A percentile compares a stretch with the other conserved stretches of the same genome.
phyloP scores from a whole-genome alignment of 257 asterid species.

The Ajuga chamaepitys region DNA sequence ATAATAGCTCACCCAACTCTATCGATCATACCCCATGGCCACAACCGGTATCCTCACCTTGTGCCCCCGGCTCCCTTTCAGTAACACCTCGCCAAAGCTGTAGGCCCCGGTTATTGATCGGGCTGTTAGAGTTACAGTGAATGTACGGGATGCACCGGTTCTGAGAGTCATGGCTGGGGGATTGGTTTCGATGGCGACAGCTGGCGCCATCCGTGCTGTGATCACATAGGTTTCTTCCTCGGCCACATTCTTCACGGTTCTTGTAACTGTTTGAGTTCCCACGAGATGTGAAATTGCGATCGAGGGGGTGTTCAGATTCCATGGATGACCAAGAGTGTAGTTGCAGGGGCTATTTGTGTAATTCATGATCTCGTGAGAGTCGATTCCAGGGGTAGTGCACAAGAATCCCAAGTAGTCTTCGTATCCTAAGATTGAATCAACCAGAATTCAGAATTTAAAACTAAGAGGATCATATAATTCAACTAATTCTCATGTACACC shows the following conservation, averaged over 20 bases:
- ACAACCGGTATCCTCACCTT: constrained; percentile 86
- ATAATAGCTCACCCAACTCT: constrained; percentile 15
- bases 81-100: constrained; percentile 82
- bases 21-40: constrained; percentile 73
- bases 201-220: constrained; percentile 83
- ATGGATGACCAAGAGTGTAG: constrained; percentile 81
- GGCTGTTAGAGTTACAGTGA: constrained; percentile 63
- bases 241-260: constrained; percentile 78
- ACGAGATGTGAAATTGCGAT: constrained; percentile 81
- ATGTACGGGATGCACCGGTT: constrained; percentile 54
- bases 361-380: constrained; percentile 53
- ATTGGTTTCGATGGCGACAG: constrained; percentile 69
- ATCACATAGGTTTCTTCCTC: constrained; percentile 90
- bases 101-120: constrained; percentile 72
- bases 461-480: not conserved
- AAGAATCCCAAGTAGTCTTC: constrained; percentile 90
- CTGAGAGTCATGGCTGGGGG: constrained; percentile 98
- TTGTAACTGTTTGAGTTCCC: constrained; percentile 72
- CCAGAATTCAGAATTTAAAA: not conserved
- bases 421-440: constrained; percentile 44
- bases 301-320: constrained; percentile 82
- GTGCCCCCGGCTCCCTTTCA: constrained; percentile 92
- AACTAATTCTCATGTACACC: no score
- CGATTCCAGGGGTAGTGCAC: constrained; percentile 84
- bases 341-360: constrained; percentile 80